A percentile compares a stretch with the other conserved stretches of the same genome.
Conservation (phyloP, 371 early-diverging fungal genomes). For the Mucor ambiguus region DNA sequence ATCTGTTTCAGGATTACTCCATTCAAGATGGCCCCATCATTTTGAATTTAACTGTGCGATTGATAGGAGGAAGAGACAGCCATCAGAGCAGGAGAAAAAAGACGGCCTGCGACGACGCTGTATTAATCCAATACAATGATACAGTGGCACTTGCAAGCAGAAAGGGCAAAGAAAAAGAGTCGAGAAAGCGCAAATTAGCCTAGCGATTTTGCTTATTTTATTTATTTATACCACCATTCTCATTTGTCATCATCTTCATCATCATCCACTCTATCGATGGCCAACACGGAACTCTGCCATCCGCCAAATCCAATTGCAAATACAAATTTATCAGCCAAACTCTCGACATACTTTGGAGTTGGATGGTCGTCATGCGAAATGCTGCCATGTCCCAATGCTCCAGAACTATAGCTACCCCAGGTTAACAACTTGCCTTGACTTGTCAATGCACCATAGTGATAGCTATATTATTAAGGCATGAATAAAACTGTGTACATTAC, state of each 20-base stretch:
- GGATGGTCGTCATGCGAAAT: neutral
- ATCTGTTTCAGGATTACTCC: slow-evolving; percentile 11
- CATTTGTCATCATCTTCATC: neutral
- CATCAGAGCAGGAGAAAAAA: neutral
- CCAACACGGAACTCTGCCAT: slow-evolving; percentile 35
- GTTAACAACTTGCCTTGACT: slow-evolving; percentile 41
- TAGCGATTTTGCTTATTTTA: neutral
- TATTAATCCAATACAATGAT: neutral
- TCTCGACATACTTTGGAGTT: slow-evolving; percentile 13
- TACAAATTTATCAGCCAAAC: slow-evolving; percentile 22
- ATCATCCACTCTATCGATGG: slow-evolving; percentile 4
- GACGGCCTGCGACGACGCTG: neutral
- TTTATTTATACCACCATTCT: neutral
- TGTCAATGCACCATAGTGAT: slow-evolving; percentile 50
- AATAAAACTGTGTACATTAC: neutral
- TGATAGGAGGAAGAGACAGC: slow-evolving; percentile 14
- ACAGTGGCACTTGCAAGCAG: neutral
- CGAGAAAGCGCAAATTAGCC: slow-evolving; percentile 7
- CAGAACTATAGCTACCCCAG: slow-evolving; percentile 42
- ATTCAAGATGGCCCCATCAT: slow-evolving; percentile 16
- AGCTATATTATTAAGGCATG: slow-evolving; percentile 16
- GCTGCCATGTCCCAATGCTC: slow-evolving; percentile 45
- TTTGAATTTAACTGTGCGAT: slow-evolving; percentile 22
- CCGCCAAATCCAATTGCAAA: slow-evolving; percentile 41
- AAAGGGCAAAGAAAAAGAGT: slow-evolving; percentile 10